Evolutionary conservation across 225 moss, liverwort and hornwort genomes (phyloP).

Genomic region (Pseudisothecium myosuroides): DNA sequence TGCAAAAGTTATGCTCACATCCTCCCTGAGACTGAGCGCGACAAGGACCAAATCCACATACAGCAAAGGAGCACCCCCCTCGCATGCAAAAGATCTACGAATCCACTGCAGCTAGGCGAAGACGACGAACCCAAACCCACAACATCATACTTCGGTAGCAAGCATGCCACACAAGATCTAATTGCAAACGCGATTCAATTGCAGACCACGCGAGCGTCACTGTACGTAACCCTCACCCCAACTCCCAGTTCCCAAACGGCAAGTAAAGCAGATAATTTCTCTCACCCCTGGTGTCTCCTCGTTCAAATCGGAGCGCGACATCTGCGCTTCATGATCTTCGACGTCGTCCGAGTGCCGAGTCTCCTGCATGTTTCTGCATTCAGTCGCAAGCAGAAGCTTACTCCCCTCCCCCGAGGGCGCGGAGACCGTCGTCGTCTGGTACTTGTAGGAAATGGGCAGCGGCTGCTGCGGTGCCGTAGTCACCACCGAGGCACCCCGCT

Average conservation of each 20-base stretch:
- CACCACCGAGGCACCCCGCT: conserved; percentile 9
- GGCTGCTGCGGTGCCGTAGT: neutral
- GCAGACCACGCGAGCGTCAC: neutral
- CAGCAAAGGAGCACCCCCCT: neutral
- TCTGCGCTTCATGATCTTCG: neutral
- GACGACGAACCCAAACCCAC: neutral
- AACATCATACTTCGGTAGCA: neutral
- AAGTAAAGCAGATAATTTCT: neutral
- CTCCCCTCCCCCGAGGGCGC: neutral
- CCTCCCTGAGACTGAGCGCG: neutral
- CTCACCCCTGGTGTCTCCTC: conserved; percentile 7
- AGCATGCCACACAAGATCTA: neutral
- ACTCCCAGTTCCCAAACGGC: neutral
- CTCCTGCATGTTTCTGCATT: conserved; percentile 40
- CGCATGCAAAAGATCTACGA: neutral
- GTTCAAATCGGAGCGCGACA: neutral
- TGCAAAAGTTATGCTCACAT: neutral
- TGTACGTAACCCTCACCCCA: conserved; percentile 7
- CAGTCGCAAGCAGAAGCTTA: neutral
- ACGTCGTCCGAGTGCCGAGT: neutral
- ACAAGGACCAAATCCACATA: conserved; percentile 5
- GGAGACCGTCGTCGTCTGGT: neutral
- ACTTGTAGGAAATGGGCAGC: conserved; percentile 24
- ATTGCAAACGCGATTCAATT: neutral
- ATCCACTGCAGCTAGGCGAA: neutral